phyloP scores from a whole-genome alignment of 495 filamentous ascomycete species.

The Aspergillus ostianus region DNA sequence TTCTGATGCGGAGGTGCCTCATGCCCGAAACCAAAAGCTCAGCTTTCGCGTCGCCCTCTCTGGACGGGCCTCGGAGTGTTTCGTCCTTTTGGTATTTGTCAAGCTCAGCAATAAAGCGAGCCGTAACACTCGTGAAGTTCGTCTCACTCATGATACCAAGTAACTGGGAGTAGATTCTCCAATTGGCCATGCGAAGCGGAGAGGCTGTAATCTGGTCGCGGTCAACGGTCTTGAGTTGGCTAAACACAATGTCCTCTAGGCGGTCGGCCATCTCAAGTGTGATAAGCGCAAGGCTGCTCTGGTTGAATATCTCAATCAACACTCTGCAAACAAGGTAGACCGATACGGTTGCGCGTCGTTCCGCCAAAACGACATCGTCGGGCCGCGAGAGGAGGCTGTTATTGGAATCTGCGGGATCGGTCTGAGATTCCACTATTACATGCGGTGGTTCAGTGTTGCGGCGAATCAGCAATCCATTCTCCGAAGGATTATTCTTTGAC shows the following conservation, averaged over 20 bases:
- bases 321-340: conserved; percentile 95
- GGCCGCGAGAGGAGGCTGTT: conserved; percentile 54
- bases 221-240: conserved; percentile 84
- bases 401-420: conserved; percentile 26
- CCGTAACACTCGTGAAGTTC: conserved; percentile 80
- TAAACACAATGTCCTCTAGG: conserved; percentile 91
- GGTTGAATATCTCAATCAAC: conserved; percentile 87
- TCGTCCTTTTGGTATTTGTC: conserved; percentile 72
- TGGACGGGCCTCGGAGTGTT: conserved; percentile 58
- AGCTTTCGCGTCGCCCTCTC: conserved; percentile 73
- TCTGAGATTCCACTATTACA: conserved; percentile 23
- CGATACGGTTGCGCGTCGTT: conserved; percentile 85
- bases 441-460: conserved; percentile 57
- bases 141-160: conserved; percentile 93
- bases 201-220: conserved; percentile 75
- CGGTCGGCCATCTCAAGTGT: conserved; percentile 86
- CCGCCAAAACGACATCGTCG: conserved; percentile 69
- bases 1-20: conserved; percentile 77
- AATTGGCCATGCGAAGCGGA: conserved; percentile 83
- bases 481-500: conserved; percentile 28
- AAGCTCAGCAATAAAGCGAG: conserved; percentile 77
- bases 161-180: conserved; percentile 87
- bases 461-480: conserved; percentile 44
- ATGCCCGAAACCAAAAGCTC: conserved; percentile 86
- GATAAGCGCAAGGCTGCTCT: conserved; percentile 78